Evolutionary conservation across 2,329 filamentous ascomycete species (phyloP), one percentile per base, ranked within the genome.

Genomic region (Trichoderma hamatum): DNA sequence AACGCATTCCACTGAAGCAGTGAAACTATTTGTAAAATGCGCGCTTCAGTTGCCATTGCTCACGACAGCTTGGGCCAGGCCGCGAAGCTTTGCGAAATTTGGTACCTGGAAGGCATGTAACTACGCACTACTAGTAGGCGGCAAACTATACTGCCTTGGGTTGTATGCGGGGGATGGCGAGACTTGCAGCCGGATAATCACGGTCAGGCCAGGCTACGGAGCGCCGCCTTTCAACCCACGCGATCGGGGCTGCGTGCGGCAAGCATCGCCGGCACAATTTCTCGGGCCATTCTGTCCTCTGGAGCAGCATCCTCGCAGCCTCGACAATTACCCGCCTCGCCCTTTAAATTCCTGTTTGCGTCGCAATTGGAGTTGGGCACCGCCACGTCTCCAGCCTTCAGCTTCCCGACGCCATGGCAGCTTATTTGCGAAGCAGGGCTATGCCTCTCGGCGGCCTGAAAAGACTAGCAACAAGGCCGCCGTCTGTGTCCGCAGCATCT

Each of bases 341-440:
- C 10, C 39, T 43, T 43, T n/a, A 43, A 9, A 43, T 43, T n/a
- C 52, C 5, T 36, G 26, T n/a, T 16, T 26, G 19, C n/a, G 9
- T 51, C 28, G 36, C 28, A 34, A 58, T 59, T 36, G 54, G 51
- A 36, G 24, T 19, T 26, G 19, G 21, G 49, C n/a, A 32, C n/a
- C 24, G n/a, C 13, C 16, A 39, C 46, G 11, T 39, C 52, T 21
- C 28, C 26, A 51, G 26, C 19, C 30, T 55, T 59, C 24, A 26
- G 30, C 66, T 58, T 59, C 67, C 16, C 21, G 59, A 63, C 54
- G 58, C 71, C 69, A 87, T 88, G 85, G 84, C 84, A 74, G 74
- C 84, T 55, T 76, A 80, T 69, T 75, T 87, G 71, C 83, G 83
- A 78, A 79, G 83, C 80, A 82, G 83, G 71, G 81, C 83, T 73